A percentile compares a stretch with the other conserved stretches of the same genome.
Evolutionary conservation across 345 rosid genomes (phyloP).

Genomic region (Odontarrhena argentea): DNA sequence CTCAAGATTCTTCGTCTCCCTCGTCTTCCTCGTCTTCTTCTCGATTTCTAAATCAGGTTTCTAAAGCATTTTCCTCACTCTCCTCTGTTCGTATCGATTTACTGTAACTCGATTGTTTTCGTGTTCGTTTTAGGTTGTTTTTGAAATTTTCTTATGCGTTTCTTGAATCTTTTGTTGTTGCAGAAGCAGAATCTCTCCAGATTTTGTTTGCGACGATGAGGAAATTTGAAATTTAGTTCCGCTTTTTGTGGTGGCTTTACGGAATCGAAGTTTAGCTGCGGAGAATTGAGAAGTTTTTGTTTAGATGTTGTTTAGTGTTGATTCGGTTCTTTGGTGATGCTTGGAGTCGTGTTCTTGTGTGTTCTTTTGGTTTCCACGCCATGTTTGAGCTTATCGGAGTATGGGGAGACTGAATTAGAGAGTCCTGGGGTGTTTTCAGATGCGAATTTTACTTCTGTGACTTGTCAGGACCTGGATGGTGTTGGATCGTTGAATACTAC

Average conservation of each 20-base stretch:
- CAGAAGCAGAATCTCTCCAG: conserved; percentile 30
- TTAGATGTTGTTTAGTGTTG: conserved; percentile 23
- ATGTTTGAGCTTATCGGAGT: conserved; percentile 46
- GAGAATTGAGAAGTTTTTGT: not conserved
- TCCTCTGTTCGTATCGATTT: not conserved
- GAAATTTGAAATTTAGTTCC: conserved; percentile 11
- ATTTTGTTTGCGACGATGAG: conserved; percentile 9
- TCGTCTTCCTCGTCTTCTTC: not conserved
- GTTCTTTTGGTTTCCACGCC: conserved; percentile 48
- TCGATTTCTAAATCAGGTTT: conserved; percentile 27
- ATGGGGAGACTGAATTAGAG: conserved; percentile 31
- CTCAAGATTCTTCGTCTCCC: conserved; percentile 1
- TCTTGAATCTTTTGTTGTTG: conserved; percentile 10
- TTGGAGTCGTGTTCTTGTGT: conserved; percentile 48
- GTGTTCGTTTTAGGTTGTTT: conserved; percentile 24
- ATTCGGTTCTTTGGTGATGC: conserved; percentile 46
- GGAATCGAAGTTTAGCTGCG: not conserved
- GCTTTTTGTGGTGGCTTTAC: not conserved
- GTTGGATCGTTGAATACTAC: conserved; percentile 89
- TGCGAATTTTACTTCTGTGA: conserved; percentile 31
- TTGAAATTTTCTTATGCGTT: not conserved
- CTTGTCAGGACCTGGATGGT: conserved; percentile 77
- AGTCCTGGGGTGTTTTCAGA: conserved; percentile 36
- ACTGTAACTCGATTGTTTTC: conserved; percentile 17
- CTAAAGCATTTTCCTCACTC: not conserved